These are phyloP conservation scores for Brachypodium distachyon DNA, from an alignment of 202 grass and related monocot genomes.

Conservation along the genomic window DNA sequence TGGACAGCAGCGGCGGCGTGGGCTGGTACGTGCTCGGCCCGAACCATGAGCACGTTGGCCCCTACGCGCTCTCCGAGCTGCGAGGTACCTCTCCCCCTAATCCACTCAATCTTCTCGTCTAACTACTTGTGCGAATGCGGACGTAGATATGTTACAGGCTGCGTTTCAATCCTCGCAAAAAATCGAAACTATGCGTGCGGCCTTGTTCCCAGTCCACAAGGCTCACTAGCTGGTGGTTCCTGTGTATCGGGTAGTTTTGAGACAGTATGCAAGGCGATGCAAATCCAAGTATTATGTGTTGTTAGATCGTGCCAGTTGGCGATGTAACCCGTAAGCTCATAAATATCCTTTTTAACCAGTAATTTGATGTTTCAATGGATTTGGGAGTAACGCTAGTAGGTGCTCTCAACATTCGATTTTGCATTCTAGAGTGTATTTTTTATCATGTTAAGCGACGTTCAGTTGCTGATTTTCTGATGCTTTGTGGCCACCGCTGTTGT, in stretches of 20 bases:
- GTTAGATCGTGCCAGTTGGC: background rate
- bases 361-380: background rate
- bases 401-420: background rate
- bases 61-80: slow-evolving; percentile 70
- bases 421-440: background rate
- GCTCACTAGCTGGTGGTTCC: background rate
- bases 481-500: background rate
- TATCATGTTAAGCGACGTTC: background rate
- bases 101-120: background rate
- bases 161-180: background rate
- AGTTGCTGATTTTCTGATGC: too few species aligned
- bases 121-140: background rate
- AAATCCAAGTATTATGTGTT: background rate
- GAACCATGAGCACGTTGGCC: slow-evolving; percentile 75
- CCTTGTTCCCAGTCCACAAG: background rate
- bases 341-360: background rate
- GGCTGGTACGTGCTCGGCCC: slow-evolving; percentile 85
- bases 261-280: background rate
- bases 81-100: slow-evolving; percentile 29
- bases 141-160: background rate
- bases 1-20: slow-evolving; percentile 37
- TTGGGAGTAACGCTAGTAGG: background rate
- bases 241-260: background rate
- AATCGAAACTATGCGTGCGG: background rate
- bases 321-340: background rate